phyloP scores from a whole-genome alignment of 495 filamentous ascomycete genomes.

The Podospora sp. region DNA sequence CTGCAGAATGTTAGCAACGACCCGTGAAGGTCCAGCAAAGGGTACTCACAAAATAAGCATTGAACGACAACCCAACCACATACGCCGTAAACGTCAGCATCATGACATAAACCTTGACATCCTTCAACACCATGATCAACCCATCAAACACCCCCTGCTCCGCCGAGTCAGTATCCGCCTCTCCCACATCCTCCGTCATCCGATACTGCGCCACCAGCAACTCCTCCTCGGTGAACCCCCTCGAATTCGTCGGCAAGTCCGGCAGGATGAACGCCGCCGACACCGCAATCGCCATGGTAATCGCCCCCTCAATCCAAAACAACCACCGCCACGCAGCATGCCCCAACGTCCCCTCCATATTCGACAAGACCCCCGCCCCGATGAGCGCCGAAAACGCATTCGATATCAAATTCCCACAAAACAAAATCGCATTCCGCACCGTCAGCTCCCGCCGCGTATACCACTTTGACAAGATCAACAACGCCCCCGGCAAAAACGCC shows the following conservation, averaged over 20 bases:
- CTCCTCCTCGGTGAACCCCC: conserved; percentile 70
- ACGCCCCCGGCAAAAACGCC: conserved; percentile 48
- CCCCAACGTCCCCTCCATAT: conserved; percentile 52
- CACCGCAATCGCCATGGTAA: conserved; percentile 48
- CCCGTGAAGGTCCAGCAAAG: conserved; percentile 56
- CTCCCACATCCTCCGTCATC: conserved; percentile 74
- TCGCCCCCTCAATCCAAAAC: conserved; percentile 70
- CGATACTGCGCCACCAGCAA: conserved; percentile 66
- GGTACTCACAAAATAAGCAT: conserved; percentile 57
- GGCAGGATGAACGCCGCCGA: conserved; percentile 65
- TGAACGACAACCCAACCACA: conserved; percentile 40
- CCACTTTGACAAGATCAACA: conserved; percentile 58
- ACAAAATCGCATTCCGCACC: conserved; percentile 60
- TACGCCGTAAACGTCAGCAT: conserved; percentile 48
- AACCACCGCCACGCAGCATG: conserved; percentile 64
- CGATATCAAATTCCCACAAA: conserved; percentile 61
- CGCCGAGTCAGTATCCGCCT: conserved; percentile 66
- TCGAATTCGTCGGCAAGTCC: conserved; percentile 71
- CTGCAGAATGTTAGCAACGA: conserved; percentile 65
- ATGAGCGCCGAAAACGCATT: conserved; percentile 65
- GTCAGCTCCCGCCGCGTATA: conserved; percentile 58
- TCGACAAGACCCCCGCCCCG: conserved; percentile 56
- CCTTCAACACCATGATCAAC: conserved; percentile 67
- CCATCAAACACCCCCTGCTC: conserved; percentile 64
- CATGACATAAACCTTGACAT: conserved; percentile 66